These are phyloP conservation scores for Tetradesmus obliquus DNA, from an alignment of 139 green algal species.

Conservation along the genomic window DNA sequence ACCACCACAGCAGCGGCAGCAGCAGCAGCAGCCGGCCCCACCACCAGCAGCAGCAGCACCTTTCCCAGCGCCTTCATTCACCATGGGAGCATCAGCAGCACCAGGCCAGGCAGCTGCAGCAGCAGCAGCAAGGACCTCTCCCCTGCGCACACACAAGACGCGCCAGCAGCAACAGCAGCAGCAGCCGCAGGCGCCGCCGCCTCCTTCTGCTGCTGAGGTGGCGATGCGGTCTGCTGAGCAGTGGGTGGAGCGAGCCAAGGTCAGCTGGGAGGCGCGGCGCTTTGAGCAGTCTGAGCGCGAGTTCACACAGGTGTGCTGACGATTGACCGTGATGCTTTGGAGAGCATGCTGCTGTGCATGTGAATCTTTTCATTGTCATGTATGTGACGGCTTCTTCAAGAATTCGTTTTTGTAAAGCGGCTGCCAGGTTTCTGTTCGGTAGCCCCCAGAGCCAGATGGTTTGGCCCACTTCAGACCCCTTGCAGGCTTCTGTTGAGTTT, in stretches of 20 bases:
- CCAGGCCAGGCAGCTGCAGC: constrained; percentile 3
- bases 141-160: background rate
- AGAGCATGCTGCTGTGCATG: background rate
- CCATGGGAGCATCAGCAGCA: background rate
- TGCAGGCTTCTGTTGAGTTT: too few relatives aligned
- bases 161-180: constrained; percentile 32
- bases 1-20: background rate
- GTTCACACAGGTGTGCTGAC: constrained; percentile 37
- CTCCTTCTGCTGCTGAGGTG: background rate
- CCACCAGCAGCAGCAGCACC: background rate
- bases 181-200: constrained; percentile 3
- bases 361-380: background rate
- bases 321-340: background rate
- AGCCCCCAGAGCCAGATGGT: too few relatives aligned
- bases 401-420: background rate
- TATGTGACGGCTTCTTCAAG: background rate
- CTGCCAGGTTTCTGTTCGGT: too few relatives aligned
- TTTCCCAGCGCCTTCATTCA: background rate
- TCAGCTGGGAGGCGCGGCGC: background rate
- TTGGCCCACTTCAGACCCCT: too few relatives aligned
- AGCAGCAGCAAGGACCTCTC: constrained; percentile 8
- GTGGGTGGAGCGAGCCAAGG: constrained; percentile 32
- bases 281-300: constrained; percentile 34
- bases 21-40: constrained; percentile 23
- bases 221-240: background rate